Evolutionary conservation across 2,329 filamentous ascomycete species (phyloP), one percentile per base, ranked within the genome.

Genomic region (Pseudogymnoascus sp.): DNA sequence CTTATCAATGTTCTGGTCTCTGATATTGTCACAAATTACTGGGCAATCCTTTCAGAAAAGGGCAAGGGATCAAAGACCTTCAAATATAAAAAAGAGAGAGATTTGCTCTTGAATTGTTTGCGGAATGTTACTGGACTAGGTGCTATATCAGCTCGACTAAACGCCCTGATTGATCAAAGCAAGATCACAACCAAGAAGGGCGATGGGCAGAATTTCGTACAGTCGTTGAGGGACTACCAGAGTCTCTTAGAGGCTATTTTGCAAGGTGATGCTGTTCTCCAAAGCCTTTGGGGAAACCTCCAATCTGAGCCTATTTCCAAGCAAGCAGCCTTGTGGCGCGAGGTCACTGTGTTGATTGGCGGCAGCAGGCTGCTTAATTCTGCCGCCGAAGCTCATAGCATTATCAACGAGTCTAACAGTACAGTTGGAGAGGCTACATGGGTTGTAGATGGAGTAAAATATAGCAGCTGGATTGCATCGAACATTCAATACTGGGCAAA

Each of bases 11-110:
- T 84, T 2, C 76, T 99, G 36, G 85, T 95, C 63, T 86, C 83
- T 14, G 84, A 86, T 33, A 92, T 89, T 25, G 78, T 91, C 6
- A 89, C 90, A 1, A 90, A 92, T 71, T 96, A 93, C 74, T 97
- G 94, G 93, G 72, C 79, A 2, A 69, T 84, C 7, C 71, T 93
- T 14, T 75, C 78, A 38, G 80, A 83, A 3, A 64, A 66, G 1
- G 5, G 25, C 63, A 28, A 5, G 58, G 66, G 28, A 8, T 19
- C 68, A 63, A 59, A 67, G 73, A 67, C 69, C 68, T 23, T 52
- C 12, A 42, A 36, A 33, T 36, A 30, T 33, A 62, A 63, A 58
- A 9, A 62, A 61, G 80, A 82, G 39, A 67, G 79, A 1, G 73
- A 75, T 41, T 73, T 82, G 2, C 75, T 97, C 14, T 68, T 90